Conservation (phyloP, 208 protist genomes). For the Acanthamoeba royreba region DNA sequence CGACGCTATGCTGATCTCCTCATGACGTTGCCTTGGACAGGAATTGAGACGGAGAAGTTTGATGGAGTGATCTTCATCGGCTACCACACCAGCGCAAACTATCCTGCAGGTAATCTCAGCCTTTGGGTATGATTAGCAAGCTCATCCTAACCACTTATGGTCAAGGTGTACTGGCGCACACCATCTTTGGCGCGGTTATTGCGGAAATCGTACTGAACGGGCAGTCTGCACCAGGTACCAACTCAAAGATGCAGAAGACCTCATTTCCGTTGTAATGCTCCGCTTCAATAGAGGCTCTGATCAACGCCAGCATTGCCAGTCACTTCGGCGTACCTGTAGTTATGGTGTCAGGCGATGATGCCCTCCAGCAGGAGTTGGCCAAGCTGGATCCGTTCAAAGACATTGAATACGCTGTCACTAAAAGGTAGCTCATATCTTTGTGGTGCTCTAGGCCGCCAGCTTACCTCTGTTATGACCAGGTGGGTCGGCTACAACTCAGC, state of each 20-base stretch:
- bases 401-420: neutral
- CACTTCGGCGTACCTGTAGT: neutral
- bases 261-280: neutral
- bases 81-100: neutral
- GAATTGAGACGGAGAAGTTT: neutral
- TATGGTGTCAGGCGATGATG: neutral
- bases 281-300: neutral
- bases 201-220: neutral
- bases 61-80: neutral
- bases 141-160: neutral
- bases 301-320: neutral
- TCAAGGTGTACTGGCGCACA: neutral
- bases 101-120: neutral
- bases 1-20: neutral
- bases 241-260: neutral
- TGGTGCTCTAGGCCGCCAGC: no score
- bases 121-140: neutral
- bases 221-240: neutral
- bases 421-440: no score
- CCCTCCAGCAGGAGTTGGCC: neutral
- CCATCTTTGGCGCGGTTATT: neutral
- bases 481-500: neutral
- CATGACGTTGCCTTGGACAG: neutral
- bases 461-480: no score
- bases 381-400: neutral